phyloP scores from a whole-genome alignment of 345 rosid genomes.

The Dipteronia sinensis region DNA sequence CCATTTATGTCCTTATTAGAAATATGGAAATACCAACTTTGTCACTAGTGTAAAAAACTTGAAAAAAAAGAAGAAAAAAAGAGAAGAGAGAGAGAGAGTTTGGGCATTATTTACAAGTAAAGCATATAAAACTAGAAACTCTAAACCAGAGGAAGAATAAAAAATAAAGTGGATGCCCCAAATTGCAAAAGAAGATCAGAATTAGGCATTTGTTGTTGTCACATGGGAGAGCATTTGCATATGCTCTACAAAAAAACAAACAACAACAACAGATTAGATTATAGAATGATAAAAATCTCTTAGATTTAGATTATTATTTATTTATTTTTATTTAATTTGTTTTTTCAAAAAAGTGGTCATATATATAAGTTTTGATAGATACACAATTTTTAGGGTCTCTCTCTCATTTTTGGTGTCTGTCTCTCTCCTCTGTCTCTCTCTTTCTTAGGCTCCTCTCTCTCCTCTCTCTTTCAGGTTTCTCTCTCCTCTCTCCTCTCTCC shows the following conservation, averaged over 20 bases:
- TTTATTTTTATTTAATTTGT: background rate
- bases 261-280: background rate
- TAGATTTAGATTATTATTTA: background rate
- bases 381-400: conserved; percentile 44
- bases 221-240: conserved; percentile 9
- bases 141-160: background rate
- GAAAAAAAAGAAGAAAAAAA: background rate
- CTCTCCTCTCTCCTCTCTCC: conserved; percentile 58
- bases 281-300: background rate
- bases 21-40: background rate
- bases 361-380: conserved; percentile 16
- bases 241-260: conserved; percentile 10
- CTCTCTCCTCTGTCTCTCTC: conserved; percentile 46
- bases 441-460: conserved; percentile 43
- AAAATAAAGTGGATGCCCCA: background rate
- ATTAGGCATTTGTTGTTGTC: conserved; percentile 16
- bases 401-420: conserved; percentile 27
- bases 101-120: conserved; percentile 6
- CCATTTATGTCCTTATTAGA: background rate
- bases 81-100: background rate
- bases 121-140: background rate
- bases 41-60: background rate
- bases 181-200: conserved; percentile 20
- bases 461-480: conserved; percentile 52
- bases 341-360: background rate